Evolutionary conservation across 768 basidiomycete species (phyloP).

Genomic region (Leccinum arenicola): DNA sequence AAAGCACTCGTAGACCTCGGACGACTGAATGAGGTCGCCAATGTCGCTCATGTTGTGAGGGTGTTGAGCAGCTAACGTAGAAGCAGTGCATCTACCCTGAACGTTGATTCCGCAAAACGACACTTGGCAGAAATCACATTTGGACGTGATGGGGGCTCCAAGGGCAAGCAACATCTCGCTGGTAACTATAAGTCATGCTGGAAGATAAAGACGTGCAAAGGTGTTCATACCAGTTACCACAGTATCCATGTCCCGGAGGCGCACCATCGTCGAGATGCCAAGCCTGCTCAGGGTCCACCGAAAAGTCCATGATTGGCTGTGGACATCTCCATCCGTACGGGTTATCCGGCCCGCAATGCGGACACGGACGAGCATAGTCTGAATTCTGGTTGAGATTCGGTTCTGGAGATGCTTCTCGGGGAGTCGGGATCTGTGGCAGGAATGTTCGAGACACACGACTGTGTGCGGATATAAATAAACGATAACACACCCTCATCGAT

Average conservation of each 20-base stretch:
- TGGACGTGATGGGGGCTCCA: constrained; percentile 71
- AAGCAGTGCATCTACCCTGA: constrained; percentile 67
- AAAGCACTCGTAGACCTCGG: constrained; percentile 79
- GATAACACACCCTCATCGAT: constrained; percentile 56
- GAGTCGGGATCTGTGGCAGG: constrained; percentile 66
- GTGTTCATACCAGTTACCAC: constrained; percentile 72
- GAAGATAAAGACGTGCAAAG: not conserved
- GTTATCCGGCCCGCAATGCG: constrained; percentile 70
- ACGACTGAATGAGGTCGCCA: constrained; percentile 73
- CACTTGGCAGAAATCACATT: constrained; percentile 80
- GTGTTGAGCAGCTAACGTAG: constrained; percentile 54
- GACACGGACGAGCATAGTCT: constrained; percentile 75
- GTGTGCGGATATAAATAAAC: not conserved
- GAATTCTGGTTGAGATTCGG: constrained; percentile 61
- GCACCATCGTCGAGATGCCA: constrained; percentile 76
- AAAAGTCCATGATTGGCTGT: constrained; percentile 75
- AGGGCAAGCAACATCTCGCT: constrained; percentile 77
- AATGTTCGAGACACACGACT: not conserved
- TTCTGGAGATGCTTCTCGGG: constrained; percentile 74
- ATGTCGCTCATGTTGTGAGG: constrained; percentile 68
- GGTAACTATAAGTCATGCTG: not conserved
- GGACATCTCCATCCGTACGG: constrained; percentile 78
- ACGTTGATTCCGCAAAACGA: constrained; percentile 82
- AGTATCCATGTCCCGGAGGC: constrained; percentile 77
- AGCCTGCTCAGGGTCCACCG: constrained; percentile 62